Base-by-base conservation (phyloP, 352 stramenopile species). In the Globisporangium paddicum region DNA sequence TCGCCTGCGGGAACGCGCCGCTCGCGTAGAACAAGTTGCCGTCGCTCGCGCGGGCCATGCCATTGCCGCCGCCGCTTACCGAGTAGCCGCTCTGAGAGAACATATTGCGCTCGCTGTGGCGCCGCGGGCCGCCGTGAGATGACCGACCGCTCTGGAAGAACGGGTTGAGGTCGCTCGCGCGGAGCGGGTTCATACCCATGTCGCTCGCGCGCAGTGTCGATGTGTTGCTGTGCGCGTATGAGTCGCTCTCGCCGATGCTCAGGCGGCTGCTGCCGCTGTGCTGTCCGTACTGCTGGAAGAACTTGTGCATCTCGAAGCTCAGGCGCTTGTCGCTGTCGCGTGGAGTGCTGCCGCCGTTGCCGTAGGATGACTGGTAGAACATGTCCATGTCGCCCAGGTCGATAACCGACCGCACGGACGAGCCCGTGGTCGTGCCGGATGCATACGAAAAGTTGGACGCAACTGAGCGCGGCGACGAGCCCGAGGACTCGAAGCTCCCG, bases 351-450 rank as follows among this genome's bases (percentile, higher is more conserved):
- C 38, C 48, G 38, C 58, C 80, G 19, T 30, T 23, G 18, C 38
- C 48, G 38, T 63, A 63, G 10, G 67, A 64, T n/a, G 67, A 32
- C 55, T 79, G 71, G 62, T 91, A 89, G 56, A 89, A 91, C 52
- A 82, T 83, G 73, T 86, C 77, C 82, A 91, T 87, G 59, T 91
- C 82, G 47, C 82, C 82, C 19, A 91, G 61, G 58, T 91, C 82
- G 34, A 86, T 87, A 51, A 91, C 72, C 11, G 77, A 88, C 21
- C 71, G 72, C 49, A 79, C 71, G 23, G 77, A 87, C 14, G 82
- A 91, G 16, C 68, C 79, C 32, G 77, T 83, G 2, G 82, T 91
- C 50, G 77, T 88, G 46, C 79, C 77, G 1, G 82, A 89, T 10
- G 63, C 73, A 71, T 91, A 89, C 49, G 79, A 91, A 41, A 84